Base-by-base conservation (phyloP, 169 alveolate species). In the Plasmodium yoelii region DNA sequence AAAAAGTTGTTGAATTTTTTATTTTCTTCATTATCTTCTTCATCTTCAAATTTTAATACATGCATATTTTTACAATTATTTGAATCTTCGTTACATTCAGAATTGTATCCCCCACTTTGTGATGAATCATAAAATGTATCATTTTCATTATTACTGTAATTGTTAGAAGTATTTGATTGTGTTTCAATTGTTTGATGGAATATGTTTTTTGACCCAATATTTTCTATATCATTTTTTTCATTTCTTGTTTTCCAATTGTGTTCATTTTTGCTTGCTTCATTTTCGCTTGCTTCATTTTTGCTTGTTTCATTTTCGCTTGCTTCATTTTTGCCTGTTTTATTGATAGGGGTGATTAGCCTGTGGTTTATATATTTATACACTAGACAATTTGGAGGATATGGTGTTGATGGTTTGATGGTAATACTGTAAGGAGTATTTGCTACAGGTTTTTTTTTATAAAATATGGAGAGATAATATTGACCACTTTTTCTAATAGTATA, bases 341-440 rank as follows among this genome's bases (percentile, higher is more conserved):
- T 44, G 10, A 13, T 4, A n/a, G 84, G 84, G 24, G 57, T 42
- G 15, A 68, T 49, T 44, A 56, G 39, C 28, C 26, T 55, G 22
- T 70, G 46, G 24, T 44, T 65, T 15, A 67, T 28, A 24, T 49
- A 26, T 57, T 82, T 82, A 60, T 82, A 82, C 19, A 82, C 51
- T 22, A 82, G 55, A 42, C 90, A 82, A 44, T 82, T 82, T 1
- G 90, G 57, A 19, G 90, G 67, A 24, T 82, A 69, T 3, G 90
- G 55, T 12, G 10, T 53, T 13, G 75, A 51, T 12, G 90, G 84
- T 60, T 82, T 82, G 55, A 82, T 82, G 28, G 10, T 34, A 67
- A 82, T 56, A 47, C 55, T 59, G 47, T 82, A 82, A 3, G 90
- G 90, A 8, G 90, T 67, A 34, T 82, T 49, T 7, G 57, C 90